Base-by-base conservation (phyloP, 2,329 filamentous ascomycete species). In the Ophiostoma sp. region DNA sequence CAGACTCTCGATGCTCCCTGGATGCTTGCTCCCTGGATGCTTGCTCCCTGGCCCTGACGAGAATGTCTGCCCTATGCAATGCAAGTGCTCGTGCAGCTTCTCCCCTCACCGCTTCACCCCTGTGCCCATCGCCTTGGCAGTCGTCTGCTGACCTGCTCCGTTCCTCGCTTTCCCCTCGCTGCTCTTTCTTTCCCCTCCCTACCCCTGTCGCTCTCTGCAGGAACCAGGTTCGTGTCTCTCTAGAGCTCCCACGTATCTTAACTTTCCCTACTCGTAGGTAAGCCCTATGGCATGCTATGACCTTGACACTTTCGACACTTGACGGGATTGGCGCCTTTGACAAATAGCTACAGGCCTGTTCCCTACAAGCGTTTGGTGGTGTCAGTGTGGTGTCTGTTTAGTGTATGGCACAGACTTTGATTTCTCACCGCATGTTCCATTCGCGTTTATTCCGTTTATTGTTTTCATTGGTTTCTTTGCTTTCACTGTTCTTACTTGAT, bases 151-250 rank as follows among this genome's bases (percentile, higher is more conserved):
- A 60, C 55, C 27, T 60, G n/a, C 18, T 36, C 8, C 12, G 3
- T 16, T 38, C 52, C 27, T 18, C 52, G 5, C 11, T 18, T 58
- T 58, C 18, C 52, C 6, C 52, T 58, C 18, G 5, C 14, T 18
- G 12, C 7, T 38, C 55, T 55, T 55, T 18, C 49, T 18, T 18
- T 55, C 49, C 36, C 55, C 11, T 16, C n/a, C 6, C 16, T 52
- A 60, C 55, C 55, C 55, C 55, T 60, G 55, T 60, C 55, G 55
- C 55, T 60, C 55, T 38, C 36, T 60, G 55, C 55, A 60, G 55
- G 55, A 60, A 60, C 55, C 55, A 38, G 55, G 18, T 38, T 38
- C 9, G 12, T 58, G 27, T 38, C 14, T 4, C 27, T 14, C 4
- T 5, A 7, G 27, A 27, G 27, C 27, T 27, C 27, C 27, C 27